Percentiles rank a stretch among this genome's conserved stretches.
These are phyloP conservation scores for Blastobotrys attinorum DNA, from an alignment of 805 yeast genomes.

Conservation along the genomic window DNA sequence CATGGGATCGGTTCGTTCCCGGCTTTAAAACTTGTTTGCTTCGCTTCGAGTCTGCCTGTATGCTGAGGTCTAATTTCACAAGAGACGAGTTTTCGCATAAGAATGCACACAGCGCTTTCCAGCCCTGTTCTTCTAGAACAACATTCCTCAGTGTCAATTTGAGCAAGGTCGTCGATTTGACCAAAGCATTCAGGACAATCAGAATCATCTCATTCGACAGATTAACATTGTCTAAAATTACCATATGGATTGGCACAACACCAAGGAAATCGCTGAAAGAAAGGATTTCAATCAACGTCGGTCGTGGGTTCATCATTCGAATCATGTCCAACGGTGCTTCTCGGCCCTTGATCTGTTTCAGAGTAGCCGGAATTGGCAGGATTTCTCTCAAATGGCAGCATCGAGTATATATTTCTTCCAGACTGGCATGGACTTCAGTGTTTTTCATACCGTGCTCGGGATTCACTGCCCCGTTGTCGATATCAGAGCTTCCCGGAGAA, in stretches of 20 bases:
- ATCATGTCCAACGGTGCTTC: slow-evolving; percentile 65
- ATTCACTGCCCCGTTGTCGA: no score
- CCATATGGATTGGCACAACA: slow-evolving; percentile 70
- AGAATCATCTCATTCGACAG: slow-evolving; percentile 70
- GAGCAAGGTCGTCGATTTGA: slow-evolving; percentile 56
- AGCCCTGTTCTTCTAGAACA: slow-evolving; percentile 58
- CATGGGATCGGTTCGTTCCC: slow-evolving; percentile 51
- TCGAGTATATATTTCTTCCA: slow-evolving; percentile 77
- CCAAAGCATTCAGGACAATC: slow-evolving; percentile 61
- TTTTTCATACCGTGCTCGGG: slow-evolving; percentile 9
- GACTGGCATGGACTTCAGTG: no score
- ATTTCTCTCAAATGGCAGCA: slow-evolving; percentile 92
- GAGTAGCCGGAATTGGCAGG: slow-evolving; percentile 82
- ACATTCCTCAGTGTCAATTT: slow-evolving; percentile 75
- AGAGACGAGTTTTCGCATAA: slow-evolving; percentile 15
- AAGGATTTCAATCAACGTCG: slow-evolving; percentile 79
- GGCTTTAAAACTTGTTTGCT: slow-evolving; percentile 16
- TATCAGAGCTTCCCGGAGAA: no score
- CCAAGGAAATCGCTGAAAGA: slow-evolving; percentile 84
- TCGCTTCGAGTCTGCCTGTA: slow-evolving; percentile 23
- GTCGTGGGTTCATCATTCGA: slow-evolving; percentile 77
- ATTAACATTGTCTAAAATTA: slow-evolving; percentile 72
- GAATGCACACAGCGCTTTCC: slow-evolving; percentile 59
- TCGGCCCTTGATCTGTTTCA: slow-evolving; percentile 72
- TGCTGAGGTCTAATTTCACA: slow-evolving; percentile 21